These are phyloP conservation scores for Trichoderma afroharzianum DNA, from an alignment of 2,329 filamentous ascomycete species.

Conservation along the genomic window DNA sequence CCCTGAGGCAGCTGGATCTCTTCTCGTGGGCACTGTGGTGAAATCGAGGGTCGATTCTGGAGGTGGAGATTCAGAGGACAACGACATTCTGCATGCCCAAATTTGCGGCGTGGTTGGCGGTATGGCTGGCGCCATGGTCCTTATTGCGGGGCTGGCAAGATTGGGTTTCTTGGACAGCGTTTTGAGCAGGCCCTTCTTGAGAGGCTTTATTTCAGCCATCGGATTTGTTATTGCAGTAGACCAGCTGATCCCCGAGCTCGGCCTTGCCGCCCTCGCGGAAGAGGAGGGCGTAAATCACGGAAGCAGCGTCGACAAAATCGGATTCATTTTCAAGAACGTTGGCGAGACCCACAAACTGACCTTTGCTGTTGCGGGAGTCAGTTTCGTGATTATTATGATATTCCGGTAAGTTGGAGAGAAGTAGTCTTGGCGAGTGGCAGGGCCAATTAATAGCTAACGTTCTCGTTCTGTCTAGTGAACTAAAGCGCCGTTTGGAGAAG, in stretches of 20 bases:
- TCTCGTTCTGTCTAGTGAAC: conserved; percentile 50
- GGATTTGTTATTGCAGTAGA: conserved; percentile 95
- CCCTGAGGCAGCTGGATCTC: conserved; percentile 87
- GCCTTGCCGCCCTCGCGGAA: conserved; percentile 64
- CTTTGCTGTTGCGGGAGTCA: conserved; percentile 68
- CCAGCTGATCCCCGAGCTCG: conserved; percentile 87
- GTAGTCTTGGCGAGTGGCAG: not conserved
- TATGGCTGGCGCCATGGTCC: conserved; percentile 81
- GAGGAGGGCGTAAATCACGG: conserved; percentile 69
- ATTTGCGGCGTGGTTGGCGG: conserved; percentile 86
- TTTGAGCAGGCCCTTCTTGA: conserved; percentile 83
- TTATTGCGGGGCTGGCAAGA: conserved; percentile 79
- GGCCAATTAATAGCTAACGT: not conserved
- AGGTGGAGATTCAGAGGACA: conserved; percentile 58
- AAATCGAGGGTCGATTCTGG: conserved; percentile 71
- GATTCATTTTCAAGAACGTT: conserved; percentile 70
- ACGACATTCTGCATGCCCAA: conserved; percentile 66
- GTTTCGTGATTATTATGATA: conserved; percentile 88
- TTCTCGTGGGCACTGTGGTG: conserved; percentile 84
- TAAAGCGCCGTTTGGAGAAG: conserved; percentile 78
- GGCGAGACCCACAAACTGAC: conserved; percentile 70
- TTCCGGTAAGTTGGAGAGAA: conserved; percentile 56
- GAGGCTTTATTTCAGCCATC: conserved; percentile 96
- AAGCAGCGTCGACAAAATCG: conserved; percentile 79
- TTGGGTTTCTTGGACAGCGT: conserved; percentile 94